Conservation (phyloP, 2,329 filamentous ascomycete species). For the Calonectria crousiana region DNA sequence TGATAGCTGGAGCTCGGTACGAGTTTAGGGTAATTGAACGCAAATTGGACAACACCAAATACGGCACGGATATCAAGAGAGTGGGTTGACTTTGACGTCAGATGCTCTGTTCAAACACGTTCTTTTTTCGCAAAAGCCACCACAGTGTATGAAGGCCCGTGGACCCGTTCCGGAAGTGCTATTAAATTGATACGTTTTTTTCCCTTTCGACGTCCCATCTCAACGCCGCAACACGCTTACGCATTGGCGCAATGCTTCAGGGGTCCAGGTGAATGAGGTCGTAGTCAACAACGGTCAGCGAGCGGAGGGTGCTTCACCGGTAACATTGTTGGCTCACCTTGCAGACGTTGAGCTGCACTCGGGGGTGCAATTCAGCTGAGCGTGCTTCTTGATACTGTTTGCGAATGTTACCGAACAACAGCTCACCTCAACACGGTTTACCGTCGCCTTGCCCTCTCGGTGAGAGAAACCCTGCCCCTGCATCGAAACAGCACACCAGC, state of each 20-base stretch:
- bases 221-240: background rate
- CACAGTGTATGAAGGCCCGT: constrained; percentile 19
- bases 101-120: constrained; percentile 34
- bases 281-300: background rate
- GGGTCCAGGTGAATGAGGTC: background rate
- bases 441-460: constrained; percentile 21
- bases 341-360: constrained; percentile 9
- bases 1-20: background rate
- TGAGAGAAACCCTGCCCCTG: constrained; percentile 25
- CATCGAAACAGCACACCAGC: background rate
- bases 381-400: background rate
- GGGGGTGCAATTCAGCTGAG: background rate
- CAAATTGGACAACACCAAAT: constrained; percentile 15
- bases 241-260: background rate
- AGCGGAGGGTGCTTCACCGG: background rate
- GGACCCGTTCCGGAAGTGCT: constrained; percentile 16
- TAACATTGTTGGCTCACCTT: constrained; percentile 7
- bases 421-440: constrained; percentile 24
- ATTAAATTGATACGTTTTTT: background rate
- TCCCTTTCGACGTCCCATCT: background rate
- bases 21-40: constrained; percentile 11
- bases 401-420: constrained; percentile 15
- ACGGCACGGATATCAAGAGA: constrained; percentile 15
- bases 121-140: constrained; percentile 27
- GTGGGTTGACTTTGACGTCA: constrained; percentile 34